Evolutionary conservation across 2,329 filamentous ascomycete species (phyloP), one percentile per base, ranked within the genome.

Genomic region (Colletotrichum euphorbiae): DNA sequence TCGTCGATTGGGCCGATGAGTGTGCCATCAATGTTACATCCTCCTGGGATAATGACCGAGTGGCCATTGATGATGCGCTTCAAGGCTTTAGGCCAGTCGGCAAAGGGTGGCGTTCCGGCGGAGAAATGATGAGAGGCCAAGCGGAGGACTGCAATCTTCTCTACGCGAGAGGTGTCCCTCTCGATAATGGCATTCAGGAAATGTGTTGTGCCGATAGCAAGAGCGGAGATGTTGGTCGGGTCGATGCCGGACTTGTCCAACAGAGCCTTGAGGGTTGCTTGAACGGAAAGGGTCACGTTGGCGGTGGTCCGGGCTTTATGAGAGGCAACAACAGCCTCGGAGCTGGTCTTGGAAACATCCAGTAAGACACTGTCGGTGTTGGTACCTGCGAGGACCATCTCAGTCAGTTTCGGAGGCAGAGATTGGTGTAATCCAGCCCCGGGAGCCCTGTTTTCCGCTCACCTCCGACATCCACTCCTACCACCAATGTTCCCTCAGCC

Each of bases 121-220:
- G 83, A 83, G 69, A 85, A 89, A 43, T 69, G 62, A 0, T 84
- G 83, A 0, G 85, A 84, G 48, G 83, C 86, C 5, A 89, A 80
- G 6, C 87, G 81, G 15, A 89, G 72, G 2, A 88, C 85, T 2
- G 85, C 87, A 5, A 89, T 85, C 5, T 75, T 78, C 13, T 81
- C 80, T 3, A 89, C 75, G 2, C 84, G 80, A 1, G 79, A 73
- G 7, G 77, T 78, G 68, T 89, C 85, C 48, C 82, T 78, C 73
- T 88, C 85, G 1, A 89, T 79, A 3, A 89, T 83, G 8, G 86
- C 86, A 68, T 89, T 89, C 71, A 89, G 80, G 71, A 89, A 89
- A 67, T 89, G 85, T 0, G 86, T 88, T 1, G 83, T 86, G 59
- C 85, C 85, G 69, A 87, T 85, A 2, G 83, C 84, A 13, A 87